Conservation (phyloP, 345 rosid genomes). For the Salix brachista region DNA sequence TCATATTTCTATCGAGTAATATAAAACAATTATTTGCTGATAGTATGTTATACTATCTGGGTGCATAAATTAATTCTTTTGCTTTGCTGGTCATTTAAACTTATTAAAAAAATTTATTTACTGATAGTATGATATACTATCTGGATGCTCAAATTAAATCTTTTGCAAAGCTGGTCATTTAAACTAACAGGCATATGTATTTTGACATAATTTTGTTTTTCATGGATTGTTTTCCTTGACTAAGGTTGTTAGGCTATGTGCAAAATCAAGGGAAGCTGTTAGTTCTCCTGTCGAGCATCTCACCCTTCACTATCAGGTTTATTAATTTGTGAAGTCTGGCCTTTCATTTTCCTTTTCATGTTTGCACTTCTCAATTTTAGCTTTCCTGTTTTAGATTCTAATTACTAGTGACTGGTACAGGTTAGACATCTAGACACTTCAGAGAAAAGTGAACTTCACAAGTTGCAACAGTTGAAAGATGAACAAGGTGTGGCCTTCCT, state of each 20-base stretch:
- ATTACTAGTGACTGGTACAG: constrained; percentile 37
- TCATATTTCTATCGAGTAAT: not conserved
- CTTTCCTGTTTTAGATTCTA: constrained; percentile 4
- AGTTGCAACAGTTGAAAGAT: constrained; percentile 97
- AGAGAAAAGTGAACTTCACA: constrained; percentile 98
- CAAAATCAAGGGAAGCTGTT: constrained; percentile 99
- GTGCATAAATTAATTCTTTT: not conserved
- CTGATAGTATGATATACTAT: too few relatives aligned
- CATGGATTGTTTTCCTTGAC: constrained; percentile 12
- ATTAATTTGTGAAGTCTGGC: constrained; percentile 14
- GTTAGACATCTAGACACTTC: constrained; percentile 98
- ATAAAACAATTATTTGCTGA: not conserved
- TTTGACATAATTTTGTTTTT: not conserved
- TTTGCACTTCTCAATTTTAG: not conserved
- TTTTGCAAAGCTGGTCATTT: not conserved
- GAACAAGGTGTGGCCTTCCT: constrained; percentile 70
- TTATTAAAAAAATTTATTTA: not conserved
- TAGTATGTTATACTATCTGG: not conserved
- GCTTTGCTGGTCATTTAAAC: not conserved
- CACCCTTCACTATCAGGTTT: constrained; percentile 99
- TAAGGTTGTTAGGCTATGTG: constrained; percentile 97
- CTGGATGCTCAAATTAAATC: too few relatives aligned
- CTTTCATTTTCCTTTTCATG: not conserved
- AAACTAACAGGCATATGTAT: not conserved
- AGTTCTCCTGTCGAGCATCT: constrained; percentile 99